Evolutionary conservation across 2,329 filamentous ascomycete genomes (phyloP).

Genomic region (Colletotrichum viniferum): DNA sequence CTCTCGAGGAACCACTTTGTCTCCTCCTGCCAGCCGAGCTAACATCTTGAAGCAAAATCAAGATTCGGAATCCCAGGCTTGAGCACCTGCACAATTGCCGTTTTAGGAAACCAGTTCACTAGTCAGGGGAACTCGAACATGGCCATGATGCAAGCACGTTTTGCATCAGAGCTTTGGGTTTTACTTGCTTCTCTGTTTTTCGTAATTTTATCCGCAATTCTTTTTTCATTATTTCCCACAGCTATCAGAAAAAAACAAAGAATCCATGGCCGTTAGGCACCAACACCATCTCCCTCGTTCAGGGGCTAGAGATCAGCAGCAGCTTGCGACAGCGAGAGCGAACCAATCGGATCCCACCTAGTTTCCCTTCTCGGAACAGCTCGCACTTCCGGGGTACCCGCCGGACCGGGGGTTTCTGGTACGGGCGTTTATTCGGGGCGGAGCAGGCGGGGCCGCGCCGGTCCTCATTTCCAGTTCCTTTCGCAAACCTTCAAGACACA

Average conservation of each 20-base stretch:
- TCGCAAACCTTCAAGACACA: neutral
- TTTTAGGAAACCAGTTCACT: neutral
- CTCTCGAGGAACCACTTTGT: neutral
- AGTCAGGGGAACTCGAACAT: neutral
- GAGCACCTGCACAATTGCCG: neutral
- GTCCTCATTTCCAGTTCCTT: neutral
- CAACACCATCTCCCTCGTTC: neutral
- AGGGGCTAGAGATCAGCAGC: neutral
- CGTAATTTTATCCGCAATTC: neutral
- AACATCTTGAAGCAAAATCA: neutral
- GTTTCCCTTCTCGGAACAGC: slow-evolving; percentile 9
- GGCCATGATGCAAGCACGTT: neutral
- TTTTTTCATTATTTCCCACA: neutral
- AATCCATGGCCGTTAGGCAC: neutral
- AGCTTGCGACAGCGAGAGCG: neutral
- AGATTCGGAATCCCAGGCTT: neutral
- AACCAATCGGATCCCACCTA: slow-evolving; percentile 3
- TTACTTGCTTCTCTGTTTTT: neutral
- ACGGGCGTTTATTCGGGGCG: neutral
- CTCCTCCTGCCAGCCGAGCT: neutral
- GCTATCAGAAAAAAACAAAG: neutral
- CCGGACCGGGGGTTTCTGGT: neutral
- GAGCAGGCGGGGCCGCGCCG: neutral
- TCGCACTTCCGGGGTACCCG: neutral
- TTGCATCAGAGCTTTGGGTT: neutral